Percentiles rank a stretch among this genome's conserved stretches.
phyloP scores from a whole-genome alignment of 1,284 basidiomycete genomes.

The Heimioporus retisporus region DNA sequence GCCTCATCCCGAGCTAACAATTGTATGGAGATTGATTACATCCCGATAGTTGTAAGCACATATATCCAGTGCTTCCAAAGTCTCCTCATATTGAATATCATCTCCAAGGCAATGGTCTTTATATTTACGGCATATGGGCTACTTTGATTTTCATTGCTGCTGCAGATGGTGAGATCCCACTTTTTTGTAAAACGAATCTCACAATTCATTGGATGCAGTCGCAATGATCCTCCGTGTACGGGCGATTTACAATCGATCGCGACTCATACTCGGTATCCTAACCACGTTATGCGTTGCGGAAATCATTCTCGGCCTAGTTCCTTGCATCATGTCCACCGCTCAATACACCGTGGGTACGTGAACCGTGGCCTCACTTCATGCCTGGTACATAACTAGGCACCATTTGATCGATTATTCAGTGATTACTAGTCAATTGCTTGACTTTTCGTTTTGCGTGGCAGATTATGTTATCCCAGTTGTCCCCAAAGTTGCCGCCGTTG shows the following conservation, averaged over 20 bases:
- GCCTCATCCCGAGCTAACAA: background rate
- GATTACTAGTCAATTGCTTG: background rate
- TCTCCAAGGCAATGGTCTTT: background rate
- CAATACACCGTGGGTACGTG: conserved; percentile 5
- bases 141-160: background rate
- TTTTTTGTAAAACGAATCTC: background rate
- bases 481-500: background rate
- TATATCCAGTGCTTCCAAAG: background rate
- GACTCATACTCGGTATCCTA: conserved; percentile 13
- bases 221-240: conserved; percentile 6
- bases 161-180: background rate
- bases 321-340: background rate
- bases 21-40: too few relatives aligned
- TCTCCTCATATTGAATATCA: background rate
- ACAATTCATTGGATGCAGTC: background rate
- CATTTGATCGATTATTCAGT: background rate
- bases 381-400: background rate
- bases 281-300: conserved; percentile 7
- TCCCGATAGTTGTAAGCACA: background rate
- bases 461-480: background rate
- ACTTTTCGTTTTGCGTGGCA: conserved; percentile 6
- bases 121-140: background rate
- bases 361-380: background rate
- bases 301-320: background rate
- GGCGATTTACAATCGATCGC: conserved; percentile 10